These are phyloP conservation scores for Gonium pectorale DNA, from an alignment of 139 green algal species.

Conservation along the genomic window DNA sequence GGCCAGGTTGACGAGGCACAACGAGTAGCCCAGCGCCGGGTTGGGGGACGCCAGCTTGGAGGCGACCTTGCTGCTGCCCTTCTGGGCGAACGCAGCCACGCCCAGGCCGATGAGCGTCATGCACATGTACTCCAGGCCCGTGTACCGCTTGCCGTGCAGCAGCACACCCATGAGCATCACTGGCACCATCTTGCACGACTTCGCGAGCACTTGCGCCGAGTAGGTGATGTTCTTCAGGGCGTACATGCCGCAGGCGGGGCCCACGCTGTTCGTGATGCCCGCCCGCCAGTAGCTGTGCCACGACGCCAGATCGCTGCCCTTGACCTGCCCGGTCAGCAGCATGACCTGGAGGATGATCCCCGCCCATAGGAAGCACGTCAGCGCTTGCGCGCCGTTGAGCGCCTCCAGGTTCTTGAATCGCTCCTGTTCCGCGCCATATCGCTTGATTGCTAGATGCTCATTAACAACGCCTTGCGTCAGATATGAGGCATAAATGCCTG, in stretches of 20 bases:
- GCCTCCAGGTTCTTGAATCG: conserved; percentile 89
- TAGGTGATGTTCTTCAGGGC: conserved; percentile 97
- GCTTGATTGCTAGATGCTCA: conserved; percentile 87
- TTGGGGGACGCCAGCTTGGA: conserved; percentile 87
- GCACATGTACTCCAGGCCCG: conserved; percentile 88
- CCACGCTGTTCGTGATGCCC: conserved; percentile 89
- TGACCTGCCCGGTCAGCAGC: neutral
- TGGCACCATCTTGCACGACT: conserved; percentile 87
- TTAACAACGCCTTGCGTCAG: conserved; percentile 92
- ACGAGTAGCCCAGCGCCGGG: conserved; percentile 87
- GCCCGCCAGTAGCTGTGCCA: conserved; percentile 84
- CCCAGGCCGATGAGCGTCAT: conserved; percentile 86
- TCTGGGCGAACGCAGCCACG: conserved; percentile 85
- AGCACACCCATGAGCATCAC: conserved; percentile 96
- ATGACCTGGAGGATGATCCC: conserved; percentile 63
- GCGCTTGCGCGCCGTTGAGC: conserved; percentile 88
- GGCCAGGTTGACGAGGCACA: conserved; percentile 93
- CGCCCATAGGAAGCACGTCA: conserved; percentile 92
- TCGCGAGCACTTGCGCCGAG: conserved; percentile 79
- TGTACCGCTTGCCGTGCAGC: conserved; percentile 88
- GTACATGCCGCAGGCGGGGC: conserved; percentile 89
- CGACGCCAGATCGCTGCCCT: conserved; percentile 25
- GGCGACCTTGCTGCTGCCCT: conserved; percentile 71
- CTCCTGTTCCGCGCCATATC: conserved; percentile 76
- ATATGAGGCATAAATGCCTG: conserved; percentile 94